Base-by-base conservation (phyloP, 2,329 filamentous ascomycete species). In the Fusarium poae region DNA sequence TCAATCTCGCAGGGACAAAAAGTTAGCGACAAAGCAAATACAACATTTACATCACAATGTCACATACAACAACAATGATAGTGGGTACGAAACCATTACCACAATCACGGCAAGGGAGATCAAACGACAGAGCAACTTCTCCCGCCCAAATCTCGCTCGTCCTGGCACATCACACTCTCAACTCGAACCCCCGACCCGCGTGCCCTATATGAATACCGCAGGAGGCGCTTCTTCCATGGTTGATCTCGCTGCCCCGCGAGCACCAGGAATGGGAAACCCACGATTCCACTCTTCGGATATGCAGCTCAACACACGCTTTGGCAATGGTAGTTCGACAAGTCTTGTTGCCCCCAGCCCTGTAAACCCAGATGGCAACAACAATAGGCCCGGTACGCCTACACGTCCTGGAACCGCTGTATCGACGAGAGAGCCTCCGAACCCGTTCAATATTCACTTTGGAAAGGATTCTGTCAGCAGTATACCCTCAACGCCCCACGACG, bases 401-500 rank as follows among this genome's bases (percentile, higher is more conserved):
- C 59, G 78, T 58, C 81, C 78, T 15, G 79, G 74, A 16, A 82
- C 77, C 16, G 75, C 77, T 7, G 74, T 62, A 6, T 76, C 77
- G 6, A 78, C 73, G 25, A 79, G 76, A 44, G 77, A 79, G 6
- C 83, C 82, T 78, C 77, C 82, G 9, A 84, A 83, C 62, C 82
- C 84, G 0, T 77, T 86, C n/a, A 82, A 85, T 15, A 79, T 83
- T 32, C 81, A 84, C 59, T 83, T 83, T 62, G 69, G 72, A n/a
- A 67, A 80, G 71, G 60, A 75, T 70, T 51, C 70, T 46, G 45
- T 71, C 51, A 62, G 73, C 18, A 74, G 69, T 10, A 73, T 67
- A 15, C 74, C 76, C 11, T 67, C 73, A 13, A 74, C 72, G 18
- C 70, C 68, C n/a, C 18, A 61, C 27, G 66, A 57, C n/a, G 65